Evolutionary conservation across 208 protist species (phyloP).

Genomic region (Wallacemonas collosoma): DNA sequence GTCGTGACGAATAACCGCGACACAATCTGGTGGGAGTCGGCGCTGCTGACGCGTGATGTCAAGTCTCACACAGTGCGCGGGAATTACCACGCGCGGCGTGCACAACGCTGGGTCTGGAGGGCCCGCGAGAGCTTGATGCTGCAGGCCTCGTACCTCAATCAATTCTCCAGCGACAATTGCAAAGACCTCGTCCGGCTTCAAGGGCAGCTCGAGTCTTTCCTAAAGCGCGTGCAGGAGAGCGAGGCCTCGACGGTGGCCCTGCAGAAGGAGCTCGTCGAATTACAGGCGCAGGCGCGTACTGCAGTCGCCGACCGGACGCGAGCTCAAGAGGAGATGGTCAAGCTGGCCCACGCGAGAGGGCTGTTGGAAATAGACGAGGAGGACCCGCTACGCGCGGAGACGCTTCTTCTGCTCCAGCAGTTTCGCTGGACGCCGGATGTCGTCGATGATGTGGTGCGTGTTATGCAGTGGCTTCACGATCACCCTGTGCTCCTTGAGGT

Average conservation of each 20-base stretch:
- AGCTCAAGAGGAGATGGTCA: slow-evolving; percentile 53
- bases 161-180: slow-evolving; percentile 36
- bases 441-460: slow-evolving; percentile 39
- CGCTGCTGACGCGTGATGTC: slow-evolving; percentile 68
- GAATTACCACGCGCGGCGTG: slow-evolving; percentile 69
- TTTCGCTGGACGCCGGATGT: slow-evolving; percentile 40
- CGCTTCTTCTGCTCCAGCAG: slow-evolving; percentile 53
- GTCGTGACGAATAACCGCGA: slow-evolving; percentile 9
- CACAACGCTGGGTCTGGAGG: slow-evolving; percentile 46
- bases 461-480: slow-evolving; percentile 50
- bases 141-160: slow-evolving; percentile 54
- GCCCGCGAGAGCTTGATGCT: slow-evolving; percentile 67
- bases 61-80: slow-evolving; percentile 58
- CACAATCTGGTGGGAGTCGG: slow-evolving; percentile 71
- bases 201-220: slow-evolving; percentile 49
- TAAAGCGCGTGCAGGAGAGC: slow-evolving; percentile 26
- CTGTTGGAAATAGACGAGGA: slow-evolving; percentile 26
- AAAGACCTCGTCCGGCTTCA: slow-evolving; percentile 61
- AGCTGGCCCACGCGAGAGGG: slow-evolving; percentile 18
- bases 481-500: slow-evolving; percentile 36
- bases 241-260: slow-evolving; percentile 21
- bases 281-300: slow-evolving; percentile 35
- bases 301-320: slow-evolving; percentile 29
- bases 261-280: slow-evolving; percentile 27
- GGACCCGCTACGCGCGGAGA: slow-evolving; percentile 46